phyloP scores from a whole-genome alignment of 2,329 filamentous ascomycete genomes.

The Lachnellula suecica region DNA sequence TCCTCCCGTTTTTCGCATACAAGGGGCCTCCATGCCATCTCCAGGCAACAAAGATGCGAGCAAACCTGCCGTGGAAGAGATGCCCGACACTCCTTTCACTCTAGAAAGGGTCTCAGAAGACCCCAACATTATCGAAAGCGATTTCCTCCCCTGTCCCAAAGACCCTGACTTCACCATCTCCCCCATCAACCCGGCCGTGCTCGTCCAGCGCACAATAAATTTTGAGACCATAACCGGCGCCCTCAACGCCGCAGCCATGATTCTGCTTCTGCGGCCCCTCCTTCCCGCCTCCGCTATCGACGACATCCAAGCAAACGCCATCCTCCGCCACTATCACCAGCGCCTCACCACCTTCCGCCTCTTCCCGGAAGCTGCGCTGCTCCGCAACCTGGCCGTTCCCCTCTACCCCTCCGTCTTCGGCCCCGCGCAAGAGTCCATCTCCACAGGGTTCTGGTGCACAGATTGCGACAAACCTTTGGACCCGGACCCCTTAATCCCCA shows the following conservation, averaged over 20 bases:
- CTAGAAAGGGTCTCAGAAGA: conserved; percentile 23
- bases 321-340: conserved; percentile 59
- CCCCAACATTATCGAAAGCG: conserved; percentile 49
- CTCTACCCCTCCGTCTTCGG: conserved; percentile 54
- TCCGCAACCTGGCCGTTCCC: conserved; percentile 58
- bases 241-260: conserved; percentile 59
- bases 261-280: conserved; percentile 58
- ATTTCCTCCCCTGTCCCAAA: conserved; percentile 58
- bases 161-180: conserved; percentile 56
- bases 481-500: conserved; percentile 36
- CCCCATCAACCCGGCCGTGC: conserved; percentile 54
- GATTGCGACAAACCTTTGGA: conserved; percentile 54
- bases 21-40: conserved; percentile 24
- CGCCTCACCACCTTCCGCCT: conserved; percentile 59
- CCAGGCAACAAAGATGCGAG: not conserved
- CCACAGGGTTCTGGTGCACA: conserved; percentile 53
- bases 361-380: conserved; percentile 58
- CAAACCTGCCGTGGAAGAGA: conserved; percentile 9
- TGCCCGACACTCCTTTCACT: conserved; percentile 9
- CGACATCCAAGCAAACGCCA: conserved; percentile 51
- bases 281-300: conserved; percentile 56
- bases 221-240: conserved; percentile 57
- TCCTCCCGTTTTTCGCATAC: conserved; percentile 24
- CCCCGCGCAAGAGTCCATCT: conserved; percentile 53
- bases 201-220: conserved; percentile 52